A percentile compares a stretch with the other conserved stretches of the same genome.
phyloP scores from a whole-genome alignment of 1,284 basidiomycete genomes.

The Singerocomus inundabilis region DNA sequence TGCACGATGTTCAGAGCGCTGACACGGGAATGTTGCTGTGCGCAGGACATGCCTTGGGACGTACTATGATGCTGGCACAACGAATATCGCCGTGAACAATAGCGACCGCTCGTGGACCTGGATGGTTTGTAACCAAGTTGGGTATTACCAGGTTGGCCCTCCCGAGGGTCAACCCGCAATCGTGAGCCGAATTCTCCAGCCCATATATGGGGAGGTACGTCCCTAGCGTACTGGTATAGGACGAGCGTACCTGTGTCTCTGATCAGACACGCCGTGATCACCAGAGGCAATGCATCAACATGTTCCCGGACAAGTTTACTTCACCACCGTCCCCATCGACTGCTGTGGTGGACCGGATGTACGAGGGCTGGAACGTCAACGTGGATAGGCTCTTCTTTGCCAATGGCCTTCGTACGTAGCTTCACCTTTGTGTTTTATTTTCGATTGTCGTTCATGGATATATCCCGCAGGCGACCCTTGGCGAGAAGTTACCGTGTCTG shows the following conservation, averaged over 20 bases:
- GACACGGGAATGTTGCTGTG: neutral
- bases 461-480: constrained; percentile 63
- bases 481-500: constrained; percentile 66
- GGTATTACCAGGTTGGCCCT: constrained; percentile 61
- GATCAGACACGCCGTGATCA: neutral
- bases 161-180: constrained; percentile 51
- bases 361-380: constrained; percentile 61
- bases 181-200: constrained; percentile 60
- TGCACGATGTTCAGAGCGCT: neutral
- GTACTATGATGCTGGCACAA: constrained; percentile 43
- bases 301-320: constrained; percentile 58
- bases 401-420: constrained; percentile 57
- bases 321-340: constrained; percentile 40
- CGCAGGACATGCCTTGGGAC: constrained; percentile 45
- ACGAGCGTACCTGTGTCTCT: too few species aligned
- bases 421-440: neutral
- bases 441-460: neutral
- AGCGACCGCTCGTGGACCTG: constrained; percentile 45
- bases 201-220: constrained; percentile 54
- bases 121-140: constrained; percentile 65
- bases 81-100: constrained; percentile 42
- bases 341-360: constrained; percentile 45
- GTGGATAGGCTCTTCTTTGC: constrained; percentile 66
- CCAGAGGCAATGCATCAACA: constrained; percentile 61
- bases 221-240: too few species aligned